These are phyloP conservation scores for Metarhizium robertsii DNA, from an alignment of 2,329 filamentous ascomycete species.

Conservation along the genomic window DNA sequence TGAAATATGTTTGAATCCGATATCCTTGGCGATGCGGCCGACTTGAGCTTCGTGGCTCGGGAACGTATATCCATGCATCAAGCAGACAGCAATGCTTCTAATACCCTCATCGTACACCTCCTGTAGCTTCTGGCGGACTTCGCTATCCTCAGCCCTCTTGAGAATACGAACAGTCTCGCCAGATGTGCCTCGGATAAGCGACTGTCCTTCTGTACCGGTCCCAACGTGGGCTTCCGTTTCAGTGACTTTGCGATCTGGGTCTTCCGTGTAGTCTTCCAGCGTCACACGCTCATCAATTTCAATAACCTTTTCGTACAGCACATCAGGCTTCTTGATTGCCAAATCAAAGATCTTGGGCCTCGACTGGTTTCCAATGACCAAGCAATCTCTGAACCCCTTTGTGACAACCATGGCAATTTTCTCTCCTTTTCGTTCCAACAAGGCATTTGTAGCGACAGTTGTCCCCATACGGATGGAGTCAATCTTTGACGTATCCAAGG, in stretches of 20 bases:
- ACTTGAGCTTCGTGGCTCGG: slow-evolving; percentile 46
- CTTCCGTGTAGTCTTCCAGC: slow-evolving; percentile 64
- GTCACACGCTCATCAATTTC: slow-evolving; percentile 71
- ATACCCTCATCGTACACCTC: slow-evolving; percentile 53
- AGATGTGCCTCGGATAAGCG: slow-evolving; percentile 57
- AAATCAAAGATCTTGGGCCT: slow-evolving; percentile 66
- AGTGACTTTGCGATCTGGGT: slow-evolving; percentile 36
- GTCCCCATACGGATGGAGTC: slow-evolving; percentile 75
- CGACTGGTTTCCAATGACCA: slow-evolving; percentile 65
- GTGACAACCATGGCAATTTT: slow-evolving; percentile 62
- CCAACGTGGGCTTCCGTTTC: slow-evolving; percentile 44
- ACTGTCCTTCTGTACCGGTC: slow-evolving; percentile 36
- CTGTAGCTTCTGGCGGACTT: slow-evolving; percentile 48
- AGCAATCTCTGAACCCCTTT: slow-evolving; percentile 62
- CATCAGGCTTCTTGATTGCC: slow-evolving; percentile 57
- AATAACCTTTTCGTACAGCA: slow-evolving; percentile 59
- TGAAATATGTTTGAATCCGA: slow-evolving; percentile 34
- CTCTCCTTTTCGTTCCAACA: slow-evolving; percentile 68
- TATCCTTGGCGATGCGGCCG: slow-evolving; percentile 23
- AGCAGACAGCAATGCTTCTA: slow-evolving; percentile 41
- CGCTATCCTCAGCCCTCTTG: slow-evolving; percentile 43
- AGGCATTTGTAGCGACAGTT: slow-evolving; percentile 67
- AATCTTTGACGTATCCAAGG: slow-evolving; percentile 25
- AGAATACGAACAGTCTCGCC: slow-evolving; percentile 62
- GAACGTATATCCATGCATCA: slow-evolving; percentile 61